Percentiles rank a stretch among this genome's conserved stretches.
phyloP scores from a whole-genome alignment of 805 yeast genomes.

The Lachancea meyersii region DNA sequence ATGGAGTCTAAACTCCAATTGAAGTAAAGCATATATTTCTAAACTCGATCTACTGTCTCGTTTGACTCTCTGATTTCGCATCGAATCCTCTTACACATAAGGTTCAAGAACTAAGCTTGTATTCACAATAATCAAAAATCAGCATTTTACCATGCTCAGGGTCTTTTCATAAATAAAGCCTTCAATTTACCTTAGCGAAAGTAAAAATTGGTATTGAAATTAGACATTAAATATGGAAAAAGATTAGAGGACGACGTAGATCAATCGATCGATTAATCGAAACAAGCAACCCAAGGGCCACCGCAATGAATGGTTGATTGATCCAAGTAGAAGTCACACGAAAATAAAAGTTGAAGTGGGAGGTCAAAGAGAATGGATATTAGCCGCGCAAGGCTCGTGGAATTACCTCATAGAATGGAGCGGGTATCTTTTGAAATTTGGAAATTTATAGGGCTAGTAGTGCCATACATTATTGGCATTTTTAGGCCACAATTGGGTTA shows the following conservation, averaged over 20 bases:
- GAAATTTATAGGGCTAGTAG: too few species aligned
- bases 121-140: too few species aligned
- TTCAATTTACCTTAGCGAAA: too few species aligned
- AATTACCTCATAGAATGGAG: neutral
- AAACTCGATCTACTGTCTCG: too few species aligned
- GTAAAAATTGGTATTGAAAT: neutral
- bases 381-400: neutral
- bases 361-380: neutral
- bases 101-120: too few species aligned
- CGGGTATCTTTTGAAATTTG: neutral
- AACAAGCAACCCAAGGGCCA: too few species aligned
- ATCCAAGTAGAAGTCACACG: neutral
- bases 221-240: neutral
- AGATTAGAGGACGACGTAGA: neutral
- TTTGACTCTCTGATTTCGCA: too few species aligned
- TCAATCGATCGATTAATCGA: neutral
- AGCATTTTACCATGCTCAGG: too few species aligned
- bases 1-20: too few species aligned
- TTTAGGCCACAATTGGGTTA: constrained; percentile 2
- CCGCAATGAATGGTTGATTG: neutral
- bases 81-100: too few species aligned
- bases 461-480: too few species aligned
- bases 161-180: neutral
- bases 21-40: too few species aligned
- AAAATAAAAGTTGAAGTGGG: neutral